These are phyloP conservation scores for Cucurbita argyrosperma DNA, from an alignment of 306 rosid species.

Conservation along the genomic window DNA sequence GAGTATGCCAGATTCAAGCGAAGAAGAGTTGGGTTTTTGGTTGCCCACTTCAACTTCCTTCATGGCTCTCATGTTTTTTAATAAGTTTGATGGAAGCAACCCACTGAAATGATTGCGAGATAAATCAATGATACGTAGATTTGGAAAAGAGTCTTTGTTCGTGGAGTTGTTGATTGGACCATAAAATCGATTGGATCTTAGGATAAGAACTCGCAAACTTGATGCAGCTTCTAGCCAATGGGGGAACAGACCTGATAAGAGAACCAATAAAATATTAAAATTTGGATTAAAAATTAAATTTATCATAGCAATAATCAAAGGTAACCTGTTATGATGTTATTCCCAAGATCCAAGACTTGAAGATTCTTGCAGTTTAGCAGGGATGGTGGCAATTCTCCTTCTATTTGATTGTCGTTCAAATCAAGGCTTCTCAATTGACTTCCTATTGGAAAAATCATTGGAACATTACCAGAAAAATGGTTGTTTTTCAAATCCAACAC, in stretches of 20 bases:
- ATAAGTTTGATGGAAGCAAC: conserved; percentile 7
- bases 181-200: conserved; percentile 19
- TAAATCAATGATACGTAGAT: conserved; percentile 20
- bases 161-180: conserved; percentile 15
- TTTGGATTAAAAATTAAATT: too few relatives aligned
- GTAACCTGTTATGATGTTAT: conserved; percentile 14
- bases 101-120: conserved; percentile 24
- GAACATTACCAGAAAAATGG: conserved; percentile 16
- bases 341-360: conserved; percentile 25
- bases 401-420: conserved; percentile 15
- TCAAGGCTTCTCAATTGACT: conserved; percentile 4
- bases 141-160: background rate
- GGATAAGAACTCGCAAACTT: conserved; percentile 14
- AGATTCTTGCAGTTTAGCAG: background rate
- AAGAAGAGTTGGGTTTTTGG: too few relatives aligned
- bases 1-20: too few relatives aligned
- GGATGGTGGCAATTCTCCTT: conserved; percentile 16
- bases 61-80: conserved; percentile 20
- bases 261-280: too few relatives aligned
- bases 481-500: conserved; percentile 20
- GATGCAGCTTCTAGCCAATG: conserved; percentile 17
- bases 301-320: too few relatives aligned
- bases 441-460: background rate
- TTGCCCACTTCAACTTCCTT: background rate
- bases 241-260: conserved; percentile 4